Base-by-base conservation (phyloP, 2,329 filamentous ascomycete genomes). In the Cercospora zeina region DNA sequence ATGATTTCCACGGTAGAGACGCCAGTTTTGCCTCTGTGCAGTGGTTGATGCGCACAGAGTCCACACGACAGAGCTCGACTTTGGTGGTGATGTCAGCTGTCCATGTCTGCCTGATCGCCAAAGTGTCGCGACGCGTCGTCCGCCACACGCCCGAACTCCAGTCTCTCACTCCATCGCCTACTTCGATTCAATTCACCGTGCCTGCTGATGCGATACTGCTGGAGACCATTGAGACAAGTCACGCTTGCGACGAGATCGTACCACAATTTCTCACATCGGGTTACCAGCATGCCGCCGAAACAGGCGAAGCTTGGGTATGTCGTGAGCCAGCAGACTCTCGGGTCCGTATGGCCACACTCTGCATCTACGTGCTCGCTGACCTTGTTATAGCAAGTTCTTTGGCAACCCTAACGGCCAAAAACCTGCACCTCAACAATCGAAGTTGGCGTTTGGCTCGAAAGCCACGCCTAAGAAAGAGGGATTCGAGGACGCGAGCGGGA, bases 271-370 rank as follows among this genome's bases (percentile, higher is more conserved):
- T 19, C 56, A 24, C 30, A 19, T 8, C 11, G 31, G 13, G 16
- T 60, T n/a, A 56, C 55, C 58, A 71, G 31, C 45, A 82, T 82
- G 80, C 69, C 79, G 54, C 79, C 79, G 19, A 92, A 90, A 75
- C 91, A 90, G 75, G 87, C 89, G 71, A 96, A 90, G 64, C 79
- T 96, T 76, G 90, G 90, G 92, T 96, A 95, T 79, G 91, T 93
- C 66, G 88, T 85, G 77, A 82, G 83, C 67, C 90, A 93, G 81
- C 85, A 83, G 73, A 91, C 87, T 70, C 79, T 93, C 76, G 85
- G 87, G 89, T 92, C 58, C 33, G 62, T 60, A 51, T 85, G 76
- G 60, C 19, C 16, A 39, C 30, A 19, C 21, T 27, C n/a, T 6
- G n/a, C 7, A 27, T 4, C 45, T 21, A 42, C 10, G 47, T 21